Evolutionary conservation across 2,329 filamentous ascomycete genomes (phyloP).

Genomic region (Lachnellula arida): DNA sequence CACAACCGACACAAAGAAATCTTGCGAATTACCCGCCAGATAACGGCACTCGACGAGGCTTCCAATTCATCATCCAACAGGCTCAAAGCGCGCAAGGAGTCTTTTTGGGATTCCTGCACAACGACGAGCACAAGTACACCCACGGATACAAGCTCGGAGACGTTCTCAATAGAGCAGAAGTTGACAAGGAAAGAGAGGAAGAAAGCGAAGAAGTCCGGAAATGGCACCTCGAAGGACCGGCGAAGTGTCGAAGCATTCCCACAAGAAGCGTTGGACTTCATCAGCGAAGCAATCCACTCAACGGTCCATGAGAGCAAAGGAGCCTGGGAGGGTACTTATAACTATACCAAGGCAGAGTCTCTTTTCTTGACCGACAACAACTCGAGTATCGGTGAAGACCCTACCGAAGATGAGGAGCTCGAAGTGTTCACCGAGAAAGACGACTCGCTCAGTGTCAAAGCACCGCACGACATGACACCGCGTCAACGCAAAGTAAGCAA

Average conservation of each 20-base stretch:
- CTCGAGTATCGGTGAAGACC: not conserved
- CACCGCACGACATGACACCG: conserved; percentile 19
- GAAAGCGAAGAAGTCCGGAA: conserved; percentile 22
- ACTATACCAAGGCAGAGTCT: conserved; percentile 13
- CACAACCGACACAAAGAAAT: conserved; percentile 31
- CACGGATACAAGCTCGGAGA: conserved; percentile 21
- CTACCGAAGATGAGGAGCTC: conserved; percentile 1
- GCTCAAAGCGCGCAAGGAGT: not conserved
- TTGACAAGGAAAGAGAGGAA: conserved; percentile 24
- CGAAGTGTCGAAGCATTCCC: conserved; percentile 20
- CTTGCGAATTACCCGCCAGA: conserved; percentile 23
- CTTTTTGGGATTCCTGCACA: conserved; percentile 4
- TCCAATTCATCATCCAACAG: conserved; percentile 6
- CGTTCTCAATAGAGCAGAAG: conserved; percentile 4
- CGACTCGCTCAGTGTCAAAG: conserved; percentile 13
- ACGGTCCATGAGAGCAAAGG: conserved; percentile 26
- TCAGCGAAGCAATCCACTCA: conserved; percentile 29
- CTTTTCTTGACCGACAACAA: conserved; percentile 1
- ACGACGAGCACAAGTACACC: conserved; percentile 6
- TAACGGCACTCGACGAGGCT: conserved; percentile 20
- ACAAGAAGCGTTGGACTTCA: conserved; percentile 23
- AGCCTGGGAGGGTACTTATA: conserved; percentile 25
- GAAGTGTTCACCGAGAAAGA: not conserved
- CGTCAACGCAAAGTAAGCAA: conserved; percentile 23
- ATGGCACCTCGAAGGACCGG: conserved; percentile 7